These are phyloP conservation scores for Ustilago shanxiensis DNA, from an alignment of 1,284 basidiomycete species.

Conservation along the genomic window DNA sequence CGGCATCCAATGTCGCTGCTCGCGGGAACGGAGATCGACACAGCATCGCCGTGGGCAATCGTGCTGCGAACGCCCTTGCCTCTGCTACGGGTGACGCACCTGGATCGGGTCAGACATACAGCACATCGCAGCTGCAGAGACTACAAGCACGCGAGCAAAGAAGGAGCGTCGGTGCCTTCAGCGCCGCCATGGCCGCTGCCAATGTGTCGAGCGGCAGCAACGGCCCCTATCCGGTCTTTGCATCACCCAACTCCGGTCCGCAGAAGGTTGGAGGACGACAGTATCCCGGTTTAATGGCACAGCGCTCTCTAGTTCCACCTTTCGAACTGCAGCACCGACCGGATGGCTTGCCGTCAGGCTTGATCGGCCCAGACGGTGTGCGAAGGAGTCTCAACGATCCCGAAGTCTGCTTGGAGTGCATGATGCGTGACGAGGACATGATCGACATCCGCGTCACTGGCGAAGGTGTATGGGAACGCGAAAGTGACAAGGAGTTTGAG, in stretches of 20 bases:
- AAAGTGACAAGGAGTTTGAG: slow-evolving; percentile 84
- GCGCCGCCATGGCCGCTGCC: slow-evolving; percentile 56
- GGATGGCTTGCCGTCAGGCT: slow-evolving; percentile 60
- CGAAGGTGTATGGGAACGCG: slow-evolving; percentile 89
- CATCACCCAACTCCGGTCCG: slow-evolving; percentile 33
- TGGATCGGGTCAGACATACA: slow-evolving; percentile 34
- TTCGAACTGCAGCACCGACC: slow-evolving; percentile 69
- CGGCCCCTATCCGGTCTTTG: slow-evolving; percentile 64
- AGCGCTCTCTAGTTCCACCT: slow-evolving; percentile 65
- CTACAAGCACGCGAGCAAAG: slow-evolving; percentile 60
- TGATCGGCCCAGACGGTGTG: slow-evolving; percentile 65
- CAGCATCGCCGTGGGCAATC: slow-evolving; percentile 21
- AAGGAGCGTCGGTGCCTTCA: slow-evolving; percentile 61
- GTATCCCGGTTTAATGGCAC: slow-evolving; percentile 65
- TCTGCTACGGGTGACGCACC: slow-evolving; percentile 9
- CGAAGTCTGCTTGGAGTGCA: slow-evolving; percentile 96
- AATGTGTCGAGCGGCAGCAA: slow-evolving; percentile 60
- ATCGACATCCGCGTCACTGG: slow-evolving; percentile 90
- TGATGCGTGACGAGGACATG: slow-evolving; percentile 99
- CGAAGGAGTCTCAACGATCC: slow-evolving; percentile 63
- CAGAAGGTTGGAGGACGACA: slow-evolving; percentile 50
- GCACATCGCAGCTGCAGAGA: slow-evolving; percentile 64
- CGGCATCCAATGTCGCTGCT: slow-evolving; percentile 3
- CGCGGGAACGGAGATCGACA: slow-evolving; percentile 23
- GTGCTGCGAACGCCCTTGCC: slow-evolving; percentile 12